These are phyloP conservation scores for Xylariaceae sp. DNA, from an alignment of 2,329 filamentous ascomycete genomes.

Conservation along the genomic window DNA sequence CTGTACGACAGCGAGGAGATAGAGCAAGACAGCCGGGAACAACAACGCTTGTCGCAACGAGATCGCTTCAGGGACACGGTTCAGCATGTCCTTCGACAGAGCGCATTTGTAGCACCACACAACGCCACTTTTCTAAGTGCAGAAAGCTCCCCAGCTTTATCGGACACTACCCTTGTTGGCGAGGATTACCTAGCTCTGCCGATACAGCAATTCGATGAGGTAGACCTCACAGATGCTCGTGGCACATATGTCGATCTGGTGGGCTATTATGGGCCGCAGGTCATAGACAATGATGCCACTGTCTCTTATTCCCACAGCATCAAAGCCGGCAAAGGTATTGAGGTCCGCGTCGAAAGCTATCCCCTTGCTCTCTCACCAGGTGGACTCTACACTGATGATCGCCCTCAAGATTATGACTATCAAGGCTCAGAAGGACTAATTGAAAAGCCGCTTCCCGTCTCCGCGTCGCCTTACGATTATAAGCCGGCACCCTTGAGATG, in stretches of 20 bases:
- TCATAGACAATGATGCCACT: background rate
- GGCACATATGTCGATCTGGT: conserved; percentile 28
- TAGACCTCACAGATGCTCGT: conserved; percentile 25
- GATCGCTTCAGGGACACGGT: conserved; percentile 33
- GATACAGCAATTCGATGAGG: conserved; percentile 32
- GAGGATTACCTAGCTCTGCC: conserved; percentile 35
- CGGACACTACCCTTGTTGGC: conserved; percentile 33
- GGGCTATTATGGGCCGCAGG: conserved; percentile 32
- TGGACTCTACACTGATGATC: conserved; percentile 31
- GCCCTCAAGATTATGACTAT: conserved; percentile 28
- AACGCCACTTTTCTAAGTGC: conserved; percentile 12
- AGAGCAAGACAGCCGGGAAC: background rate
- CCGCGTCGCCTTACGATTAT: conserved; percentile 33
- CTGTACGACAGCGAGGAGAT: conserved; percentile 11
- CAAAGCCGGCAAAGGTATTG: conserved; percentile 31
- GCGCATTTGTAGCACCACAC: background rate
- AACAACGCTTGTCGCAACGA: conserved; percentile 17
- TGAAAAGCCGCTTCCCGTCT: conserved; percentile 22
- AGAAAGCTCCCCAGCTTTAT: conserved; percentile 33
- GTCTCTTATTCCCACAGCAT: conserved; percentile 21
- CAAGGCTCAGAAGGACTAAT: conserved; percentile 32
- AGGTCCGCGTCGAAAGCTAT: conserved; percentile 28
- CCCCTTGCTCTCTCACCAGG: conserved; percentile 24
- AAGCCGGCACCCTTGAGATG: conserved; percentile 33
- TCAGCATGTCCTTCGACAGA: conserved; percentile 31